Percentiles rank a stretch among this genome's conserved stretches.
phyloP scores from a whole-genome alignment of 202 grass and related monocot species.

The Schoenoplectus tabernaemontani region DNA sequence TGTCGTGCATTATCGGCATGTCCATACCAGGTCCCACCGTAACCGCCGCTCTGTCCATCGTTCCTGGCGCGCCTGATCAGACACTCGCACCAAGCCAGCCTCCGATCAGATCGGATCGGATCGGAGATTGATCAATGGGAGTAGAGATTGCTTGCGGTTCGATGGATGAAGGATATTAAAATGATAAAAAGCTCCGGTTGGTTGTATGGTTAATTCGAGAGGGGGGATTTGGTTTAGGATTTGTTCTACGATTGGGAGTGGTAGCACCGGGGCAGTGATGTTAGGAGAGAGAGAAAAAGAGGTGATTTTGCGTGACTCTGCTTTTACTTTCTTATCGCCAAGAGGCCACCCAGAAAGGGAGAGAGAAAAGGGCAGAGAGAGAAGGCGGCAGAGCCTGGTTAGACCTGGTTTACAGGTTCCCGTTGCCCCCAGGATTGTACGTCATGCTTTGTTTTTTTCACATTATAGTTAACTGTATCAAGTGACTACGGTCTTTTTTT shows the following conservation, averaged over 20 bases:
- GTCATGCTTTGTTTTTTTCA: no score
- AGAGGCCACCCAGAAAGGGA: conserved; percentile 7
- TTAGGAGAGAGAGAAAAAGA: conserved; percentile 10
- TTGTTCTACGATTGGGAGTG: conserved; percentile 14
- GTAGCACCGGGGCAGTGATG: conserved; percentile 13
- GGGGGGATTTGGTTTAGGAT: not conserved
- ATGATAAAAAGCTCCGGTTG: not conserved
- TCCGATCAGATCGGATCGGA: conserved; percentile 9
- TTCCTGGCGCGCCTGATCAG: not conserved
- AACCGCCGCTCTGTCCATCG: conserved; percentile 72
- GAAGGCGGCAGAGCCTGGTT: not conserved
- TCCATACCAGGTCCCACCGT: conserved; percentile 90
- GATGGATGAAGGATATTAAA: not conserved
- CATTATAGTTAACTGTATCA: not conserved
- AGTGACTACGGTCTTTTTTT: no score
- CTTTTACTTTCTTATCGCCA: conserved; percentile 27
- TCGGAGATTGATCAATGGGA: conserved; percentile 17
- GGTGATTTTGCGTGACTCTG: conserved; percentile 23
- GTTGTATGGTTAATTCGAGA: conserved; percentile 5
- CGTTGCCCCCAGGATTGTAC: no score
- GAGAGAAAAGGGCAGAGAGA: no score
- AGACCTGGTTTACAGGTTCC: not conserved
- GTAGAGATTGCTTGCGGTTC: not conserved
- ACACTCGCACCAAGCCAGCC: not conserved
- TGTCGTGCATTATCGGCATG: conserved; percentile 98